Evolutionary conservation across 768 basidiomycete genomes (phyloP).

Genomic region (Dioszegia crocea): DNA sequence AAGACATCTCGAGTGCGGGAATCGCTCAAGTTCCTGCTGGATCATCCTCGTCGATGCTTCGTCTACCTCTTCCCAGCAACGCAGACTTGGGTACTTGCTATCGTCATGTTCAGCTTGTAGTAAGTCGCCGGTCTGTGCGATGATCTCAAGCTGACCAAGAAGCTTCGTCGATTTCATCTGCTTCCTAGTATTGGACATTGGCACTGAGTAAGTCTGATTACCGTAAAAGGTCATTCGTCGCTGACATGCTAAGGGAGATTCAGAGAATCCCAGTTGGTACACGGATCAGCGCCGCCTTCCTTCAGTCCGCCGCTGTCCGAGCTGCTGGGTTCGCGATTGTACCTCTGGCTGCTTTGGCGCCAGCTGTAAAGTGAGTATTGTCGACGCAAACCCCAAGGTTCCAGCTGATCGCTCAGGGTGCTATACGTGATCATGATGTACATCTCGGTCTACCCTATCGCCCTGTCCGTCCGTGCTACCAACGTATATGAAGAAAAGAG

Average conservation of each 20-base stretch:
- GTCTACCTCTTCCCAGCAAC: conserved; percentile 86
- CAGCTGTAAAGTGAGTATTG: conserved; percentile 72
- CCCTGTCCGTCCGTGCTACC: conserved; percentile 65
- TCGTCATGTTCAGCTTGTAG: conserved; percentile 67
- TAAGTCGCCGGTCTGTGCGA: conserved; percentile 48
- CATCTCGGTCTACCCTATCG: conserved; percentile 33
- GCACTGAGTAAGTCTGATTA: conserved; percentile 55
- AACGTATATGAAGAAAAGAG: conserved; percentile 82
- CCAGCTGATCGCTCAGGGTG: conserved; percentile 55
- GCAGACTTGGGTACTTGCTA: conserved; percentile 85
- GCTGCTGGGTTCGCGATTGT: conserved; percentile 85
- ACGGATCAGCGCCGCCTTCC: conserved; percentile 66
- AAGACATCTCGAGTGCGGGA: conserved; percentile 62
- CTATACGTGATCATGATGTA: conserved; percentile 87
- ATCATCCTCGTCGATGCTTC: conserved; percentile 87
- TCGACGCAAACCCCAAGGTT: neutral
- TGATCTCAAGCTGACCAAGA: conserved; percentile 1
- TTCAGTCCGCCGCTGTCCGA: conserved; percentile 74
- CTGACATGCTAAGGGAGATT: conserved; percentile 52
- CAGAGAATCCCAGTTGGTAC: conserved; percentile 65
- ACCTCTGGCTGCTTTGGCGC: conserved; percentile 66
- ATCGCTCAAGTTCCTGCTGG: conserved; percentile 83
- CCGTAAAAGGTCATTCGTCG: neutral
- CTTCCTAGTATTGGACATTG: conserved; percentile 83
- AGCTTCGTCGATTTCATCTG: conserved; percentile 82